Percentiles rank a stretch among this genome's conserved stretches.
phyloP scores from a whole-genome alignment of 768 basidiomycete species.

The Russula sp. region DNA sequence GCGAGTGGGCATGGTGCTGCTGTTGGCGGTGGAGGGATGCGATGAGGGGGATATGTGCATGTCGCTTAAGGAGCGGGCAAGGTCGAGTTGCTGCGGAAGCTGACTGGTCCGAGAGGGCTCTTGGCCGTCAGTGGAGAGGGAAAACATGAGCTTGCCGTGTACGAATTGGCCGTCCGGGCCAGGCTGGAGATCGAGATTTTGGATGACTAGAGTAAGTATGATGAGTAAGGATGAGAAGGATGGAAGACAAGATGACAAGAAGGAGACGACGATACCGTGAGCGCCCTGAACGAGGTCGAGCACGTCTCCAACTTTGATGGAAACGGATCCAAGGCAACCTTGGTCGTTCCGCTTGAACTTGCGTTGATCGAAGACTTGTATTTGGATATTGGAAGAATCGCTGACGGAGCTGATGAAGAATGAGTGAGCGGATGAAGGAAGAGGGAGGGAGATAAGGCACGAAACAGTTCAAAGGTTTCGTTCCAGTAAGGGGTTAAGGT shows the following conservation, averaged over 20 bases:
- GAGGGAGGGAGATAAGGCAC: background rate
- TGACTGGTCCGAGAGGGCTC: conserved; percentile 15
- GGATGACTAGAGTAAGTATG: conserved; percentile 40
- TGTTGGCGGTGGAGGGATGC: background rate
- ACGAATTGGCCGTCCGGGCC: conserved; percentile 69
- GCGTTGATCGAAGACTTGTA: conserved; percentile 87
- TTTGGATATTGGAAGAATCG: conserved; percentile 65
- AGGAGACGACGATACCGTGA: conserved; percentile 11
- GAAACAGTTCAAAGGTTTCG: conserved; percentile 77
- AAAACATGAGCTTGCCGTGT: conserved; percentile 73
- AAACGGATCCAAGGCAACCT: conserved; percentile 48
- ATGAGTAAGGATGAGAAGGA: background rate
- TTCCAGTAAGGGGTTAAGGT: conserved; percentile 73
- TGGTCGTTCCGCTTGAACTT: conserved; percentile 87
- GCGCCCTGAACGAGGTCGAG: conserved; percentile 34
- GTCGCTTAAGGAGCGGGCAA: conserved; percentile 11
- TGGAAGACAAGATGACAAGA: background rate
- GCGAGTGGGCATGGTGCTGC: conserved; percentile 5
- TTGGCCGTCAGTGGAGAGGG: conserved; percentile 32
- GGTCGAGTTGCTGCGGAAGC: conserved; percentile 21
- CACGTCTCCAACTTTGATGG: conserved; percentile 35
- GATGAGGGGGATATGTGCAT: conserved; percentile 8
- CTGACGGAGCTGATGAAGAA: conserved; percentile 49
- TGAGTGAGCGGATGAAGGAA: conserved; percentile 7
- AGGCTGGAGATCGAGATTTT: conserved; percentile 69